phyloP scores from a whole-genome alignment of 2,329 filamentous ascomycete species.

The Clarireedia homoeocarpa region DNA sequence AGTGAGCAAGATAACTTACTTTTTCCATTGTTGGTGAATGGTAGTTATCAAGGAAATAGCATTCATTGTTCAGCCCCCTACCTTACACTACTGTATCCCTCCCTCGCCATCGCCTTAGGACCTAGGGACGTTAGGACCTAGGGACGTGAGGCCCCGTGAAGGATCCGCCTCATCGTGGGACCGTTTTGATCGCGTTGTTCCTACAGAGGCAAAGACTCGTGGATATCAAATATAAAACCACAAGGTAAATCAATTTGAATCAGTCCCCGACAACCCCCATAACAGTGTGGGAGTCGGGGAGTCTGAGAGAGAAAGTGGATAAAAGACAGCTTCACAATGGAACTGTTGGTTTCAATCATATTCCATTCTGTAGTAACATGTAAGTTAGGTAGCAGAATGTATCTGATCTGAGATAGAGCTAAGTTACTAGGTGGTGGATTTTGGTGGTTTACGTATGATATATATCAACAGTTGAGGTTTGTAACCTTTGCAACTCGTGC shows the following conservation, averaged over 20 bases:
- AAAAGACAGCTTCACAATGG: not conserved
- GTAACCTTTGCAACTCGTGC: not conserved
- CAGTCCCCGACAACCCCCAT: not conserved
- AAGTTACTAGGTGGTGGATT: not conserved
- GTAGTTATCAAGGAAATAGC: not conserved
- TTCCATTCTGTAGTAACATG: not conserved
- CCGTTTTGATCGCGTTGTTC: conserved; percentile 1
- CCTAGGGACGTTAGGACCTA: too few relatives aligned
- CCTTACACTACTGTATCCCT: too few relatives aligned
- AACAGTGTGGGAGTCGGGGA: not conserved
- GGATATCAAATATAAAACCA: conserved; percentile 8
- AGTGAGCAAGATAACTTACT: too few relatives aligned
- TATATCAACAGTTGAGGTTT: conserved; percentile 2
- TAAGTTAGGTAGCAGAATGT: not conserved
- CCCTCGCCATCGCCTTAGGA: too few relatives aligned
- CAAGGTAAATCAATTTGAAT: not conserved
- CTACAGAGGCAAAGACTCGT: not conserved
- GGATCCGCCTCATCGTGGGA: not conserved
- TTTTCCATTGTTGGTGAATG: too few relatives aligned
- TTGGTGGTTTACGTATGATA: not conserved
- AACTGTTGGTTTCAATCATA: conserved; percentile 4
- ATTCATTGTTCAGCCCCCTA: too few relatives aligned
- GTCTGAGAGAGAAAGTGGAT: too few relatives aligned
- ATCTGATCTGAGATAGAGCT: not conserved
- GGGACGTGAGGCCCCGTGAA: too few relatives aligned